These are phyloP conservation scores for Coniophora puteana DNA, from an alignment of 1,284 basidiomycete genomes.

Conservation along the genomic window DNA sequence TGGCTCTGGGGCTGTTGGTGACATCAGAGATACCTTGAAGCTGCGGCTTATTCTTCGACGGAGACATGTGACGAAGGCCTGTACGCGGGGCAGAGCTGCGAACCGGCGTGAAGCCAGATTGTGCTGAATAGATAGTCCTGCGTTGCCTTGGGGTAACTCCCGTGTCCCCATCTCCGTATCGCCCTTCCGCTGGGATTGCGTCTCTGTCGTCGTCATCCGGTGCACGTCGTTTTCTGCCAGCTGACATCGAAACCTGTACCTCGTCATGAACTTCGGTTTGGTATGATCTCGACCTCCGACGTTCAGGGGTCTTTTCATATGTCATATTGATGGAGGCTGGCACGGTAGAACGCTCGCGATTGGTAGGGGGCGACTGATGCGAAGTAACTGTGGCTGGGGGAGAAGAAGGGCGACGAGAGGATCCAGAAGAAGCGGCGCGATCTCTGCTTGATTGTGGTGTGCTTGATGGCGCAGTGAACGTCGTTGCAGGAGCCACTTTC, in stretches of 20 bases:
- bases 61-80: slow-evolving; percentile 37
- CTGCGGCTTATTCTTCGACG: slow-evolving; percentile 35
- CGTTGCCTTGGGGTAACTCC: slow-evolving; percentile 54
- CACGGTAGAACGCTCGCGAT: slow-evolving; percentile 4
- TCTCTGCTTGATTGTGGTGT: slow-evolving; percentile 1
- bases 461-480: slow-evolving; percentile 3
- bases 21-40: slow-evolving; percentile 57
- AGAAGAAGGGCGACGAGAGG: slow-evolving; percentile 35
- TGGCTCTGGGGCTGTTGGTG: slow-evolving; percentile 57
- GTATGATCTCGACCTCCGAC: slow-evolving; percentile 46
- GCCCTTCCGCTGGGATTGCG: slow-evolving; percentile 41
- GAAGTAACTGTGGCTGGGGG: slow-evolving; percentile 39
- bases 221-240: slow-evolving; percentile 63
- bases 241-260: slow-evolving; percentile 21
- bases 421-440: neutral
- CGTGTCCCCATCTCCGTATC: slow-evolving; percentile 42
- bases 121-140: slow-evolving; percentile 49
- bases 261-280: slow-evolving; percentile 45
- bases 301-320: slow-evolving; percentile 28
- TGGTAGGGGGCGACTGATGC: slow-evolving; percentile 45
- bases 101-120: slow-evolving; percentile 70
- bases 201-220: slow-evolving; percentile 71
- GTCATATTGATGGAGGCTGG: slow-evolving; percentile 14
- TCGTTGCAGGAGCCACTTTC: neutral
- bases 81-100: slow-evolving; percentile 44